Base-by-base conservation (phyloP, 805 yeast species). In the Zygosaccharomyces lentus region DNA sequence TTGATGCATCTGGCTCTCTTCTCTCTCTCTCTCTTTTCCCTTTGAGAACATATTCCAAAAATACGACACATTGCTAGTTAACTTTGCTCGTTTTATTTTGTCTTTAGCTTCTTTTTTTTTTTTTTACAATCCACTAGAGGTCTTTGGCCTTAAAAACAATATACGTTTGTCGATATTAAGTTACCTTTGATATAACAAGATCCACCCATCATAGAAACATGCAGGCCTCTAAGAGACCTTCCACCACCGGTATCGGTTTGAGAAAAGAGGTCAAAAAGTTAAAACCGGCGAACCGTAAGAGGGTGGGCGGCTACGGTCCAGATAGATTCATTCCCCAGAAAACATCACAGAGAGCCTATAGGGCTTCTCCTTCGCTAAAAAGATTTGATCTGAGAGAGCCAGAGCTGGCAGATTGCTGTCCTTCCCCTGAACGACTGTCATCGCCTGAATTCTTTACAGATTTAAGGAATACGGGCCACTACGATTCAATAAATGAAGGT, bases 321-420 rank as follows among this genome's bases (percentile, higher is more conserved):
- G 76, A 72, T 49, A 59, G 76, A 41, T 71, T 62, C 48, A 71
- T 72, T 16, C 75, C 76, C 3, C 54, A 60, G 3, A 43, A 40
- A 10, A 55, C 69, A 8, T 69, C 68, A 1, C 62, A 51, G 10
- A 55, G 50, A 12, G 62, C 61, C 1, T 64, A 57, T 46, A 55
- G 54, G 31, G 54, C 66, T 1, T 49, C 54, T 3, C 50, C 57
- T 2, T 43, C 50, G n/a, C 45, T 56, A 32, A 55, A 51, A 29
- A 41, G 36, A 6, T 49, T 53, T 38, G 49, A 50, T 36, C 34
- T 52, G n/a, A 47, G 46, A 8, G 47, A 43, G 10, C 30, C 47
- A 4, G 52, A 46, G 27, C 47, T 54, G 17, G 32, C 45, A 12
- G 57, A 52, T 15, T 27, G 46, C 47, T 56, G 54, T 25, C 56